phyloP scores from a whole-genome alignment of 257 asterid genomes.

The Przewalskia tangutica region DNA sequence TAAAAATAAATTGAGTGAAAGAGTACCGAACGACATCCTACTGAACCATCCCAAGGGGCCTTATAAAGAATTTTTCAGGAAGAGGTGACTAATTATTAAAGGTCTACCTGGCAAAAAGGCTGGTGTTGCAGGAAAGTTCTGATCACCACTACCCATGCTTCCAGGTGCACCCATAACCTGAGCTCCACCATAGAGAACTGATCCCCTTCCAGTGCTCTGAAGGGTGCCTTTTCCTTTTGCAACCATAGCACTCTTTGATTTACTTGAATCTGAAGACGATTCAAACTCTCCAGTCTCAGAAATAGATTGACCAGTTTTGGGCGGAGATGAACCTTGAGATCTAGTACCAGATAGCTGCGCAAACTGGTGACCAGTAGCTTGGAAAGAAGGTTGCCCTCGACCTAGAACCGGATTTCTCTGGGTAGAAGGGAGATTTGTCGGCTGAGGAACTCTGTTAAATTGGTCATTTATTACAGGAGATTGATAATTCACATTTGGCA shows the following conservation, averaged over 20 bases:
- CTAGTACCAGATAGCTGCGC: constrained; percentile 35
- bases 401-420: constrained; percentile 47
- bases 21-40: neutral
- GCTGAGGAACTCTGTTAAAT: constrained; percentile 38
- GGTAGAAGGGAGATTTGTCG: constrained; percentile 33
- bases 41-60: neutral
- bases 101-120: constrained; percentile 75
- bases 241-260: constrained; percentile 49
- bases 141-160: constrained; percentile 55
- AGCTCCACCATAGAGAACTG: constrained; percentile 66
- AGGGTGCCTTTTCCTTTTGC: constrained; percentile 58
- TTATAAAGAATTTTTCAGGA: neutral
- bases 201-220: constrained; percentile 57
- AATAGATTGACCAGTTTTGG: constrained; percentile 29
- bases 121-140: constrained; percentile 44
- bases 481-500: constrained; percentile 52
- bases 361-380: constrained; percentile 46
- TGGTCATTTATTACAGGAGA: constrained; percentile 45
- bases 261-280: constrained; percentile 40
- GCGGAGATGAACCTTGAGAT: constrained; percentile 58
- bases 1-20: neutral
- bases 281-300: constrained; percentile 40
- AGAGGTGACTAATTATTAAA: neutral
- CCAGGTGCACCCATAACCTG: constrained; percentile 69
- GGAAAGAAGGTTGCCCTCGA: constrained; percentile 40